Evolutionary conservation across 352 stramenopile genomes (phyloP), one percentile per base, ranked within the genome.

Genomic region (Phytophthora quininea): DNA sequence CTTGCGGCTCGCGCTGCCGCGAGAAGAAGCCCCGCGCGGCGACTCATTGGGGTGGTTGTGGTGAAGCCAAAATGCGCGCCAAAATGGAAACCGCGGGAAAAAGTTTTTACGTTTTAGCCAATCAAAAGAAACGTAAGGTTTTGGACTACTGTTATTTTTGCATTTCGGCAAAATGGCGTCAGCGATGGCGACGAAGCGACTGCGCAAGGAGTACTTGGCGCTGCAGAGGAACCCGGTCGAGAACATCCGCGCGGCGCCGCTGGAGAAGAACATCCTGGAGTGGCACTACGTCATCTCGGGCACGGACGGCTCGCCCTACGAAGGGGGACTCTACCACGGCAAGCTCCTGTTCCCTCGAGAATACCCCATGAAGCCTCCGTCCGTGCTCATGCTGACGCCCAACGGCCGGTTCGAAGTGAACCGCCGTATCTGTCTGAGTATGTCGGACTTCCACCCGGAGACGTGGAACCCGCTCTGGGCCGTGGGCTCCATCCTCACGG

Each of bases 381-480:
- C 89, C 42, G 92, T 99, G 47, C 88, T 98, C 31, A 98, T 99
- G 95, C 69, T 95, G 19, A 98, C 96, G 32, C 93, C 92, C 19
- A 98, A 96, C 54, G 96, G 96, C 19, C 89, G 96, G 47, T 99
- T 99, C 76, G 96, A 97, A 73, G 94, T 93, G 14, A 98, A 98
- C 74, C 84, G 96, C 68, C 80, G 93, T 19, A 76, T 99, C 46
- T 99, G 96, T 82, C 77, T 99, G 4, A 96, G 81, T 64, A 98
- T 98, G 95, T 97, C 87, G 52, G 96, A 98, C 73, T 98, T 97
- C 76, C 95, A 98, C 62, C 93, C 93, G 6, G 94, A 98, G 74
- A 97, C 88, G 12, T 98, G 96, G 96, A 98, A 98, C 75, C 96
- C 96, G 24, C 98, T 98, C 91, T 98, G 96, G 96, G 96, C 84